A percentile compares a stretch with the other conserved stretches of the same genome.
These are phyloP conservation scores for Emydomyces testavorans DNA, from an alignment of 2,329 filamentous ascomycete species.

Conservation along the genomic window DNA sequence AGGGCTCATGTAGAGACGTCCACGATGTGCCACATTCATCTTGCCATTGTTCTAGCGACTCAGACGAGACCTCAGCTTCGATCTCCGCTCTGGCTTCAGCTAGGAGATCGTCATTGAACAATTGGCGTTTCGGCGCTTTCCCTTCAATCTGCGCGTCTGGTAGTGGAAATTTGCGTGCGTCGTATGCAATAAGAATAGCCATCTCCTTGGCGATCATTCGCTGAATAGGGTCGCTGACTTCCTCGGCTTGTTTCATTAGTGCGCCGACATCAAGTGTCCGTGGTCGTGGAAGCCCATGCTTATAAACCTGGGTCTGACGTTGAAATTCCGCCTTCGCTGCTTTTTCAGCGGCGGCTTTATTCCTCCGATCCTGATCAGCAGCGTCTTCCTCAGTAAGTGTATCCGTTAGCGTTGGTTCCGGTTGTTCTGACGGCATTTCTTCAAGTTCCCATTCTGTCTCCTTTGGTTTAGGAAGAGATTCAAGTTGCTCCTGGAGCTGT, in stretches of 20 bases:
- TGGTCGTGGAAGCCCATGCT: slow-evolving; percentile 69
- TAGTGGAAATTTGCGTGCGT: slow-evolving; percentile 64
- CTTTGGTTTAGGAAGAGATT: slow-evolving; percentile 79
- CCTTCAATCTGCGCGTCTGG: slow-evolving; percentile 55
- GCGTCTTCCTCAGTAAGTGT: slow-evolving; percentile 53
- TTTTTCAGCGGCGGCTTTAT: slow-evolving; percentile 51
- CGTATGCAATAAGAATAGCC: slow-evolving; percentile 67
- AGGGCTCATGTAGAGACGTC: slow-evolving; percentile 38
- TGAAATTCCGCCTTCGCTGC: slow-evolving; percentile 59
- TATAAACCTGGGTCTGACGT: slow-evolving; percentile 82
- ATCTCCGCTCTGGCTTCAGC: slow-evolving; percentile 67
- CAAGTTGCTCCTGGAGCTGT: slow-evolving; percentile 53
- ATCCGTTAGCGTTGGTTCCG: slow-evolving; percentile 43
- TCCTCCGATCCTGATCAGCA: slow-evolving; percentile 63
- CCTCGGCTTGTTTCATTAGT: slow-evolving; percentile 53
- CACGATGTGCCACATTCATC: slow-evolving; percentile 42
- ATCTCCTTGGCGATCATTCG: slow-evolving; percentile 64
- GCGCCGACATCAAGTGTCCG: slow-evolving; percentile 57
- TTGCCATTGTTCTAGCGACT: slow-evolving; percentile 40
- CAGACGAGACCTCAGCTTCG: slow-evolving; percentile 49
- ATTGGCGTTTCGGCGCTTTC: slow-evolving; percentile 47
- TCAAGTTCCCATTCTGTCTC: slow-evolving; percentile 92
- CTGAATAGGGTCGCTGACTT: slow-evolving; percentile 52
- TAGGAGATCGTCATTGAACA: slow-evolving; percentile 59
- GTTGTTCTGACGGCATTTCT: slow-evolving; percentile 64